Evolutionary conservation across 2,329 filamentous ascomycete species (phyloP).

Genomic region (Sarocladium strictum): DNA sequence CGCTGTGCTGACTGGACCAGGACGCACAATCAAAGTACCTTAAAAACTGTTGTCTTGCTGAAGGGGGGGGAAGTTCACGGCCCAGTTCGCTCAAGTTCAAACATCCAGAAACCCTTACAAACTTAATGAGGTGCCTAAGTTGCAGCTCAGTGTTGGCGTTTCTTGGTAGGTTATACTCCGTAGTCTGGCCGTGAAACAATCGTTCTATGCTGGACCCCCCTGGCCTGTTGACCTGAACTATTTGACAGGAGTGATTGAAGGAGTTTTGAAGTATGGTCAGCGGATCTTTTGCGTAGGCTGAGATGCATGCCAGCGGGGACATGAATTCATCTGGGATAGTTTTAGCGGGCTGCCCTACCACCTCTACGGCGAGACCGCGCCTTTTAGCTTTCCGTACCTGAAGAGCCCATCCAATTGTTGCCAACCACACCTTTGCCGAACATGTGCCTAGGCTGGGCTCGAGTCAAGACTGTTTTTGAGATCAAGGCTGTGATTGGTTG

Average conservation of each 20-base stretch:
- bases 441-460: not conserved
- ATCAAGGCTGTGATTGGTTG: not conserved
- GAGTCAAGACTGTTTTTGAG: not conserved
- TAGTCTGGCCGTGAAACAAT: conserved; percentile 1
- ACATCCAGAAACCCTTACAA: not conserved
- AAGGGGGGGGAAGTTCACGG: too few species aligned
- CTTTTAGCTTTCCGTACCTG: not conserved
- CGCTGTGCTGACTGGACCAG: too few species aligned
- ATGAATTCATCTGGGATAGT: not conserved
- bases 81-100: too few species aligned
- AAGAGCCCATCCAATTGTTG: not conserved
- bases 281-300: not conserved
- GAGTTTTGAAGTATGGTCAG: not conserved
- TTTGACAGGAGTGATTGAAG: not conserved
- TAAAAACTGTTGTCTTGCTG: too few species aligned
- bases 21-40: too few species aligned
- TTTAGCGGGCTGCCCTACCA: not conserved
- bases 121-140: too few species aligned
- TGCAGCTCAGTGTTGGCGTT: not conserved
- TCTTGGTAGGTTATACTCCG: not conserved
- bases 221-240: not conserved
- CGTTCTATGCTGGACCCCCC: not conserved
- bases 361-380: not conserved
- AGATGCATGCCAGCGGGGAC: conserved; percentile 4
- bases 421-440: not conserved